Conservation (phyloP, 1,284 basidiomycete genomes). For the Malassezia globosa region DNA sequence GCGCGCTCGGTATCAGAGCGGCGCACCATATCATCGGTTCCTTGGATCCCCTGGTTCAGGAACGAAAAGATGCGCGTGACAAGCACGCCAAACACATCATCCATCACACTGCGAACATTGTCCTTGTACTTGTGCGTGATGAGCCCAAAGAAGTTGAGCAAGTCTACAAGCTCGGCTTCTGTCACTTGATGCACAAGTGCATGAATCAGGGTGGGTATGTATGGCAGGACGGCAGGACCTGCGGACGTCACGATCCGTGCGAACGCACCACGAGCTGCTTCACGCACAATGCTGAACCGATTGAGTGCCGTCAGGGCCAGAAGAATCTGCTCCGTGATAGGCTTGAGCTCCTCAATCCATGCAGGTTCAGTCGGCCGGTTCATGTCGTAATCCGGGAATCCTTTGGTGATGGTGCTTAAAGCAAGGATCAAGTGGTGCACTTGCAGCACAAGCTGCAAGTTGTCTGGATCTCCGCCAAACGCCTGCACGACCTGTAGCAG, state of each 20-base stretch:
- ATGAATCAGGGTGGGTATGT: constrained; percentile 74
- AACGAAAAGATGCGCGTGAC: constrained; percentile 70
- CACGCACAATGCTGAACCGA: constrained; percentile 71
- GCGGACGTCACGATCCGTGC: constrained; percentile 82
- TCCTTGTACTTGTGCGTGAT: constrained; percentile 87
- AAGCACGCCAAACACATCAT: constrained; percentile 78
- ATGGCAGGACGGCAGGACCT: constrained; percentile 61
- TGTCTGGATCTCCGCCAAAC: constrained; percentile 47
- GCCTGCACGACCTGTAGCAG: constrained; percentile 60
- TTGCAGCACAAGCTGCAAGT: constrained; percentile 66
- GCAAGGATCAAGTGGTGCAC: constrained; percentile 95
- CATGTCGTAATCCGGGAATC: constrained; percentile 60
- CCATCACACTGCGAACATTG: constrained; percentile 69
- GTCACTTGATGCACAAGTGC: constrained; percentile 83
- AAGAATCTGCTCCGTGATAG: constrained; percentile 78
- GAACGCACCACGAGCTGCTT: constrained; percentile 74
- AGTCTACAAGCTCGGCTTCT: constrained; percentile 81
- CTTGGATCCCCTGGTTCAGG: constrained; percentile 68
- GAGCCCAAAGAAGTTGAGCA: constrained; percentile 83
- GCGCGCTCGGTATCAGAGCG: constrained; percentile 80
- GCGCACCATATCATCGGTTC: constrained; percentile 77
- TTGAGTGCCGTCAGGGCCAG: constrained; percentile 80
- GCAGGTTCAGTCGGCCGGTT: constrained; percentile 56
- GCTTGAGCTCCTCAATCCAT: constrained; percentile 66
- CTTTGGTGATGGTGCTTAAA: constrained; percentile 85